Base-by-base conservation (phyloP, 495 filamentous ascomycete species). In the Hypoxylon fuscum region DNA sequence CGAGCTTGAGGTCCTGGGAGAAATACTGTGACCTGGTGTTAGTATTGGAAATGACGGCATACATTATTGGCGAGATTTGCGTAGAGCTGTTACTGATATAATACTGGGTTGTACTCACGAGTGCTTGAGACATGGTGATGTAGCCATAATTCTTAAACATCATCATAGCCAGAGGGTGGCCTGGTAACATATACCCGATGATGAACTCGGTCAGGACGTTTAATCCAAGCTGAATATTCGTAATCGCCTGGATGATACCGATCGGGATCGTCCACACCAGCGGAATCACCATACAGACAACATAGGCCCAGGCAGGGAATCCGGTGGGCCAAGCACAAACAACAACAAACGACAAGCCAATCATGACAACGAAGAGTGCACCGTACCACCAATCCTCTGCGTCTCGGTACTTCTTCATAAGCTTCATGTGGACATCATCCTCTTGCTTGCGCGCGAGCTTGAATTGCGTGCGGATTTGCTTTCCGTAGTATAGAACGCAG, bases 71-170 rank as follows among this genome's bases (percentile, higher is more conserved):
- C n/a, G n/a, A n/a, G n/a, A n/a, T n/a, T n/a, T n/a, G n/a, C n/a
- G n/a, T n/a, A n/a, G n/a, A n/a, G n/a, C 38, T 42, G 17, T 40
- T 7, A 4, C 18, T 20, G 3, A 5, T 3, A 21, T 42, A 9
- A 3, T 32, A 10, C 3, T 15, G 21, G 41, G 20, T 9, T 45
- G 10, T 50, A 59, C 62, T 55, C 22, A 65, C 62, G 10, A 84
- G 75, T 1, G 79, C 81, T 66, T 83, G 81, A 31, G 75, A 79
- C 75, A 88, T 84, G 61, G 83, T 84, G 46, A 89, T 84, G 62
- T 90, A 91, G 45, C 87, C 86, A 65, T 88, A 89, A 32, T 84
- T 89, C 65, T 91, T 90, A 77, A 91, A 91, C 62, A 87, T 76
- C 86, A 88, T 92, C 71, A 87, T 85, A 31, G 87, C 87, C 4